A percentile compares a stretch with the other conserved stretches of the same genome.
phyloP scores from a whole-genome alignment of 257 asterid species.

The Salvia hispanica region DNA sequence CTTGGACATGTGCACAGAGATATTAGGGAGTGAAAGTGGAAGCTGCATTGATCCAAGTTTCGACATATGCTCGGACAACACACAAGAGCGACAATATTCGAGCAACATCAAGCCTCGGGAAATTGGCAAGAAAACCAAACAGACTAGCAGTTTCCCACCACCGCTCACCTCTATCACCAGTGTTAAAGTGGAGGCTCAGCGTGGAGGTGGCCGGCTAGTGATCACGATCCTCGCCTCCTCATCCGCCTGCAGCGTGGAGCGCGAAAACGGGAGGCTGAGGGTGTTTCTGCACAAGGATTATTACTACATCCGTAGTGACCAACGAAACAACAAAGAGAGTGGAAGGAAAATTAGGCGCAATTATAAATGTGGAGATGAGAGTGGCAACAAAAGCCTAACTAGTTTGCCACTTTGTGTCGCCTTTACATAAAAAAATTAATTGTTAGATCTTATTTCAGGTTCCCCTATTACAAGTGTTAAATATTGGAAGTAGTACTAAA shows the following conservation, averaged over 20 bases:
- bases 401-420: constrained; percentile 44
- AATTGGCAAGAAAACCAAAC: constrained; percentile 28
- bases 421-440: no score
- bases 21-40: constrained; percentile 73
- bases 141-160: constrained; percentile 51
- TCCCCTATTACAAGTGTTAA: neutral
- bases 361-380: constrained; percentile 37
- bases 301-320: neutral
- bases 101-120: constrained; percentile 17
- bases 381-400: constrained; percentile 39
- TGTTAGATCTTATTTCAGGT: constrained; percentile 7
- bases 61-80: constrained; percentile 36
- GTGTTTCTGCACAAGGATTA: constrained; percentile 40
- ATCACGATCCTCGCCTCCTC: constrained; percentile 41
- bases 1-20: constrained; percentile 79
- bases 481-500: neutral
- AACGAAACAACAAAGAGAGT: neutral
- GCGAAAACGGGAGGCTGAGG: constrained; percentile 64
- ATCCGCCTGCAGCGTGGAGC: constrained; percentile 41
- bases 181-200: constrained; percentile 51
- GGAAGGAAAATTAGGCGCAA: constrained; percentile 45
- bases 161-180: constrained; percentile 64
- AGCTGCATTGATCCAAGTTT: constrained; percentile 43
- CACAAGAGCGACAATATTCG: constrained; percentile 19
- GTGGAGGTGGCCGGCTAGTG: constrained; percentile 66